Percentiles rank a stretch among this genome's conserved stretches.
Evolutionary conservation across 2,329 filamentous ascomycete species (phyloP).

Genomic region (Stemphylium vesicarium): DNA sequence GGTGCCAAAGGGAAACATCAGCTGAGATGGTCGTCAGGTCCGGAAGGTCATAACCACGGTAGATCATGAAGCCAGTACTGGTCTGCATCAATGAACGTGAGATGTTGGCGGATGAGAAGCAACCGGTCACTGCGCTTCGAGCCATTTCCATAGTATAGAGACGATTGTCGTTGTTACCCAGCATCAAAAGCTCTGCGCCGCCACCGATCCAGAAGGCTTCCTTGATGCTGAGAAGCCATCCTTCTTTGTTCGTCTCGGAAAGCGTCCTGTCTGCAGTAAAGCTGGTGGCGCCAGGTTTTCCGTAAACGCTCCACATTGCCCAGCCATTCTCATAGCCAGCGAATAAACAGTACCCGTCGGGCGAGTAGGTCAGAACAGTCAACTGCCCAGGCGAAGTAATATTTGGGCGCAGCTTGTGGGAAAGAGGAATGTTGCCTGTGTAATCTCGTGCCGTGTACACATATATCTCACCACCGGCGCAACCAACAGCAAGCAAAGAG

Average conservation of each 20-base stretch:
- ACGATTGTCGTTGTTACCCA: conserved; percentile 73
- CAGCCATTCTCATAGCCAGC: conserved; percentile 91
- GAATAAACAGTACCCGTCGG: conserved; percentile 95
- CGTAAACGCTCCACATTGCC: conserved; percentile 97
- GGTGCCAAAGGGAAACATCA: conserved; percentile 94
- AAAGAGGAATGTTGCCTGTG: conserved; percentile 86
- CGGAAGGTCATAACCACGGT: conserved; percentile 88
- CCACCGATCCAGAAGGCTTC: conserved; percentile 86
- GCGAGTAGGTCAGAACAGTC: conserved; percentile 82
- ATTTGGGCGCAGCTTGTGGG: conserved; percentile 76
- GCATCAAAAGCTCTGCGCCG: conserved; percentile 82
- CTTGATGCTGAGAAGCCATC: conserved; percentile 80
- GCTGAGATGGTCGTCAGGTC: conserved; percentile 91
- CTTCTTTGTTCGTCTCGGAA: conserved; percentile 72
- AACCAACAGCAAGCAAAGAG: conserved; percentile 88
- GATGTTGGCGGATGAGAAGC: conserved; percentile 89
- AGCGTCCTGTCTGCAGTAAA: conserved; percentile 73
- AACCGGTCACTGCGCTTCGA: conserved; percentile 88
- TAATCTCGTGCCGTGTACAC: conserved; percentile 97
- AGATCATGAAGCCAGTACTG: conserved; percentile 86
- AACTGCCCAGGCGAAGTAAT: conserved; percentile 75
- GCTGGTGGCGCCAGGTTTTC: conserved; percentile 84
- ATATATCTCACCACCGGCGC: conserved; percentile 76
- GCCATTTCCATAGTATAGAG: conserved; percentile 92
- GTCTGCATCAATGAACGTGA: conserved; percentile 89